phyloP scores from a whole-genome alignment of 176 grass and related monocot species.

The Secale cereale region DNA sequence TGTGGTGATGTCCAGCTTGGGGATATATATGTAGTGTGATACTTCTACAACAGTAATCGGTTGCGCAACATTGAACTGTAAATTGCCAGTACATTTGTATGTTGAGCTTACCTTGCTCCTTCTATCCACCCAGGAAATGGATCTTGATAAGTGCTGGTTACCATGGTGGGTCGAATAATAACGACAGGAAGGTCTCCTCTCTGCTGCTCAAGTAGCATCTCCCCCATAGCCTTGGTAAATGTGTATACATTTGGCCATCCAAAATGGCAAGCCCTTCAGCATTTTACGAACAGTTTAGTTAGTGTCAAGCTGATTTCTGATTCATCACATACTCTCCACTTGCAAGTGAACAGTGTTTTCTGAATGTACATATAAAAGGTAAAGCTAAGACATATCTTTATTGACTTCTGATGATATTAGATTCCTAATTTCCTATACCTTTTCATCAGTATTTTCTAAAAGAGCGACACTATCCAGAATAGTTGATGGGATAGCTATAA shows the following conservation, averaged over 20 bases:
- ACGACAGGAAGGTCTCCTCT: constrained; percentile 54
- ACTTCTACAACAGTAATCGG: neutral
- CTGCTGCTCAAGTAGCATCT: constrained; percentile 56
- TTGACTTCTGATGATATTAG: neutral
- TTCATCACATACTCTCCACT: neutral
- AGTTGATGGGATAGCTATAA: neutral
- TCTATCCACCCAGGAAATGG: constrained; percentile 70
- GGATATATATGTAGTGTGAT: neutral
- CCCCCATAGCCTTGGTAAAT: constrained; percentile 68
- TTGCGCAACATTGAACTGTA: neutral
- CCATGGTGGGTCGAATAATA: constrained; percentile 55
- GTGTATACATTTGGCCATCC: constrained; percentile 71
- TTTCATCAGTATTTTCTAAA: neutral
- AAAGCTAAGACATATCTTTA: no score
- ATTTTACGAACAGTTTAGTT: neutral
- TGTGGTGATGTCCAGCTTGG: neutral
- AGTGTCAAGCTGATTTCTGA: neutral
- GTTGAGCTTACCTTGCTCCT: constrained; percentile 35
- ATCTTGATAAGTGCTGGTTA: constrained; percentile 49
- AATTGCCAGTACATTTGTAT: neutral
- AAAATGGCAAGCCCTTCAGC: constrained; percentile 46
- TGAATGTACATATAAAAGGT: no score
- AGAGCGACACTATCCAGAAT: neutral
- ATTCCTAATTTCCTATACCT: neutral
- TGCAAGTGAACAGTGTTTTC: neutral